A percentile compares a stretch with the other conserved stretches of the same genome.
phyloP scores from a whole-genome alignment of 306 rosid genomes.

The Citrullus amarus region DNA sequence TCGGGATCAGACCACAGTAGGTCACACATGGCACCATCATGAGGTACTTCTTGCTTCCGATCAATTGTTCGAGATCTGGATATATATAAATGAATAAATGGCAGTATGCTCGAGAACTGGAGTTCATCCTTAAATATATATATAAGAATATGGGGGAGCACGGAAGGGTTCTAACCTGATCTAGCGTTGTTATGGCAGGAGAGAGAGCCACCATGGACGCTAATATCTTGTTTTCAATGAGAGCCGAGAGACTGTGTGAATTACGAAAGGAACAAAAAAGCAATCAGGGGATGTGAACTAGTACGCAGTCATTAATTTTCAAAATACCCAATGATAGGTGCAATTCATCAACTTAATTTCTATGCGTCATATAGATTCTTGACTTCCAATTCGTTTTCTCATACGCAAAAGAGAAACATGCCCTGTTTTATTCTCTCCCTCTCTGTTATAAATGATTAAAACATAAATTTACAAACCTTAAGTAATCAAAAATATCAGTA shows the following conservation, averaged over 20 bases:
- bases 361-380: background rate
- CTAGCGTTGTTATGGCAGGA: constrained; percentile 90
- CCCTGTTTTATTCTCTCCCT: background rate
- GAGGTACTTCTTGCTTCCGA: constrained; percentile 99
- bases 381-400: background rate
- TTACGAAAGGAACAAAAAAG: constrained; percentile 11
- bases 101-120: background rate
- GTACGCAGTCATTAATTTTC: background rate
- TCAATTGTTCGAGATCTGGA: constrained; percentile 86
- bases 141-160: background rate
- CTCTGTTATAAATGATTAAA: background rate
- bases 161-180: constrained; percentile 46
- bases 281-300: constrained; percentile 1
- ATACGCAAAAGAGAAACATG: background rate
- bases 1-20: constrained; percentile 99
- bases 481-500: constrained; percentile 90
- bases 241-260: constrained; percentile 79
- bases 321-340: background rate
- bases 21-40: constrained; percentile 99
- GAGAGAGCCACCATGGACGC: constrained; percentile 99
- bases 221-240: constrained; percentile 85
- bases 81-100: constrained; percentile 1
- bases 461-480: constrained; percentile 49
- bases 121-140: background rate
- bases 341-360: background rate